Base-by-base conservation (phyloP, 2,329 filamentous ascomycete species). In the Botrytis hyacinthi region DNA sequence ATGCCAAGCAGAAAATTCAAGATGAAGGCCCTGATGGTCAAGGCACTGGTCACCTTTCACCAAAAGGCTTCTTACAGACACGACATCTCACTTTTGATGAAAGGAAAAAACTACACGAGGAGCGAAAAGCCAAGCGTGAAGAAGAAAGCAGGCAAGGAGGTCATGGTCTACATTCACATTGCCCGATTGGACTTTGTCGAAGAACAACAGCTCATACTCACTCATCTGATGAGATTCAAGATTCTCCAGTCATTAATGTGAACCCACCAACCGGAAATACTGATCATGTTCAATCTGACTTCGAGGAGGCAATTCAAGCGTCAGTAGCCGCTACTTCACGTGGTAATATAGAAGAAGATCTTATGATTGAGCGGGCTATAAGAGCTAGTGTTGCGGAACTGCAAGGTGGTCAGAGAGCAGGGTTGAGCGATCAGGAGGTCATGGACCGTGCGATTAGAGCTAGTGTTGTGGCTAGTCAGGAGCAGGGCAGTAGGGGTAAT, bases 291-390 rank as follows among this genome's bases (percentile, higher is more conserved):
- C 85, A 88, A 48, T 85, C 86, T 3, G 91, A 92, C 73, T 87
- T 94, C 60, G 92, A 95, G 80, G 84, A 87, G 60, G 93, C 93
- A 1, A 95, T 96, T 73, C 87, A 86, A 71, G 85, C 85, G 18
- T 92, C 91, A 1, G 91, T 96, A 1, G 83, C 84, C 12, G 87
- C 92, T 79, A 94, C 92, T 0, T 94, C 92, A 0, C 86, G 84
- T 1, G 93, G 93, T 18, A 86, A 95, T 75, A 80, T 85, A 0
- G 86, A 89, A 32, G 92, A 96, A 80, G 93, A 96, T 78, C 86
- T 86, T 35, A 85, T 88, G 74, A 86, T 97, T 66, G 93, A 94
- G 79, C 86, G 88, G 32, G 93, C 93, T 1, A 92, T 97, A 69
- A 86, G 92, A 22, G 90, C 92, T 8, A 93, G 91, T 75, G 85